Evolutionary conservation across 805 yeast genomes (phyloP), one percentile per base, ranked within the genome.

Genomic region (Wickerhamomyces kurtzmanii): DNA sequence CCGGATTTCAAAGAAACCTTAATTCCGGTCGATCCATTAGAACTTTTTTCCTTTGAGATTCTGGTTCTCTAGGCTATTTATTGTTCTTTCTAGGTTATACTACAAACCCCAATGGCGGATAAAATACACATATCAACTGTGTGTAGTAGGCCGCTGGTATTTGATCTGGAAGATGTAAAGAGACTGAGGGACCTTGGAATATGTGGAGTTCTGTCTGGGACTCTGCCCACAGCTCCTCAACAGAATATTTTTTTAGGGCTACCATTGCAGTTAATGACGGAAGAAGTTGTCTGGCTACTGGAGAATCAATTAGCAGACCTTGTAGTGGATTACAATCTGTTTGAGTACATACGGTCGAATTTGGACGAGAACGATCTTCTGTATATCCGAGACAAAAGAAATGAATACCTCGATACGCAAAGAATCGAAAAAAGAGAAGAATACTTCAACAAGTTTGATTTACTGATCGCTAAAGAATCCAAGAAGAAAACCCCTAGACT

Each of bases 141-240:
- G 4, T 60, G 57, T 2, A 60, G 59, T 10, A 43, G 59, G 28
- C 73, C 76, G 1, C 47, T 81, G 19, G 57, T 86, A 6, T 86
- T 79, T 44, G 66, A 69, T 31, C 39, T 78, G 1, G 65, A 63
- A 1, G 68, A 64, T 28, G 60, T 82, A 27, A 64, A 65, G 38
- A 31, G 30, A 14, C 59, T 86, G 6, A 59, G 96, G 14, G 59
- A 60, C 3, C 53, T 68, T 23, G 83, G 84, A 10, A 65, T 91
- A 2, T 63, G 75, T 14, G 98, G 98, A 0, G 71, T 78, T 2
- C 58, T 89, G 11, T 56, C 71, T 0, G 98, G 98, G 1, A 81
- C 96, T 0, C 55, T 91, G 17, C 82, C 96, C 1, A 65, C 74
- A 26, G 85, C 87, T n/a, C 91, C 96, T 3, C 98, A 91, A 49